phyloP scores from a whole-genome alignment of 495 filamentous ascomycete species.

The Usnea hakonensis region DNA sequence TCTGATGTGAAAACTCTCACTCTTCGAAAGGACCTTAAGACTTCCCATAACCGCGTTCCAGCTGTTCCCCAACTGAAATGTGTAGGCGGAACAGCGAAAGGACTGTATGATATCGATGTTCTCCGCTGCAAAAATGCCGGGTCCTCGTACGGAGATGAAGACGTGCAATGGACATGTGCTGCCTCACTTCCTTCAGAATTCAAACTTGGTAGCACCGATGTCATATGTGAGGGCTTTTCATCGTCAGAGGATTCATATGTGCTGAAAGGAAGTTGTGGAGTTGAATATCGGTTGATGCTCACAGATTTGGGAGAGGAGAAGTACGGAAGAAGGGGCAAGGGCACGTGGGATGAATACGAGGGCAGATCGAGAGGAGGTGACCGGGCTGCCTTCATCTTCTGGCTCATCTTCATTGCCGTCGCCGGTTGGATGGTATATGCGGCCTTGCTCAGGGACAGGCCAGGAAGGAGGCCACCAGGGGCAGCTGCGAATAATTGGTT shows the following conservation, averaged over 20 bases:
- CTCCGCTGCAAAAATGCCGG: constrained; percentile 89
- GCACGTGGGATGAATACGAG: constrained; percentile 6
- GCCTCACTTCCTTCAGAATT: constrained; percentile 73
- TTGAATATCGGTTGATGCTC: constrained; percentile 77
- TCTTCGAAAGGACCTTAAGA: constrained; percentile 53
- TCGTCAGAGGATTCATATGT: constrained; percentile 69
- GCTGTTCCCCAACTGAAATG: constrained; percentile 80
- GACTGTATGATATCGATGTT: constrained; percentile 62
- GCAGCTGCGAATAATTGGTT: constrained; percentile 23
- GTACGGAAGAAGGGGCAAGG: constrained; percentile 41
- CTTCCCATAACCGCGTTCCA: constrained; percentile 66
- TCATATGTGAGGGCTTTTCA: constrained; percentile 85
- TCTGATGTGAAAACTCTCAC: constrained; percentile 74
- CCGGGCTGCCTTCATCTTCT: constrained; percentile 34
- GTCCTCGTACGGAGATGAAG: constrained; percentile 55
- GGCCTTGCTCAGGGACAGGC: constrained; percentile 15
- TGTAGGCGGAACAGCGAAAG: constrained; percentile 54
- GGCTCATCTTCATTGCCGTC: constrained; percentile 40
- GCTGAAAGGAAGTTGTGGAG: constrained; percentile 83
- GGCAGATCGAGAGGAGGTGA: constrained; percentile 17
- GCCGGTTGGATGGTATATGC: constrained; percentile 31
- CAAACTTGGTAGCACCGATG: constrained; percentile 83
- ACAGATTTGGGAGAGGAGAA: constrained; percentile 72
- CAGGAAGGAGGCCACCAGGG: constrained; percentile 3
- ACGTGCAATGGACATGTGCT: constrained; percentile 84